Percentiles rank a stretch among this genome's conserved stretches.
Evolutionary conservation across 805 yeast species (phyloP).

Genomic region (Blastobotrys mokoenaii): DNA sequence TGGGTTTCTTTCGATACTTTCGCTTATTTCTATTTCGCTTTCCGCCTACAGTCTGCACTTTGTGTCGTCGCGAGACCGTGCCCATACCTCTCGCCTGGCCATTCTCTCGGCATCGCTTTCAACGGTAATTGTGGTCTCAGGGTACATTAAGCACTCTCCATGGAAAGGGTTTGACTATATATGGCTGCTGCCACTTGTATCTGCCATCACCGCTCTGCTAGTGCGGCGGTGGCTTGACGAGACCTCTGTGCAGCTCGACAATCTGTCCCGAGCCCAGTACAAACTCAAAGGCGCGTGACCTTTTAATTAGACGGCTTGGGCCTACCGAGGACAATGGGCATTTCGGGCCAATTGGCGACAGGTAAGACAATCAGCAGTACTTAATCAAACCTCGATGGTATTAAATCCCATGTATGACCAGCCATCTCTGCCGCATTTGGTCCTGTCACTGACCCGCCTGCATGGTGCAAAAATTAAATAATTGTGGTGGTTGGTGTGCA

Average conservation of each 20-base stretch:
- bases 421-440: no score
- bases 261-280: slow-evolving; percentile 16
- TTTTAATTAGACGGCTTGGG: not conserved
- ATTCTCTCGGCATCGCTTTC: slow-evolving; percentile 13
- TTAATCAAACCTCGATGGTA: no score
- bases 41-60: slow-evolving; percentile 18
- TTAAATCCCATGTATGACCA: no score
- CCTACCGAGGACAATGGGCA: no score
- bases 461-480: no score
- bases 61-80: not conserved
- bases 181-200: slow-evolving; percentile 26
- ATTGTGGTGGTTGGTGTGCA: no score
- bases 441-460: no score
- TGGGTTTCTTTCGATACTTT: slow-evolving; percentile 22
- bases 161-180: slow-evolving; percentile 23
- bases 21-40: slow-evolving; percentile 19
- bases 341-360: no score
- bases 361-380: no score
- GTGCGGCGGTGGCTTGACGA: slow-evolving; percentile 24
- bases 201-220: slow-evolving; percentile 17
- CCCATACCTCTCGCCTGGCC: slow-evolving; percentile 15
- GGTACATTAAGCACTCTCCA: slow-evolving; percentile 18
- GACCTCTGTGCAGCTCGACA: slow-evolving; percentile 10
- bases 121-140: slow-evolving; percentile 3
- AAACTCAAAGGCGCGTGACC: slow-evolving; percentile 22